Evolutionary conservation across 352 stramenopile genomes (phyloP).

Genomic region (Globisporangium alternatum): DNA sequence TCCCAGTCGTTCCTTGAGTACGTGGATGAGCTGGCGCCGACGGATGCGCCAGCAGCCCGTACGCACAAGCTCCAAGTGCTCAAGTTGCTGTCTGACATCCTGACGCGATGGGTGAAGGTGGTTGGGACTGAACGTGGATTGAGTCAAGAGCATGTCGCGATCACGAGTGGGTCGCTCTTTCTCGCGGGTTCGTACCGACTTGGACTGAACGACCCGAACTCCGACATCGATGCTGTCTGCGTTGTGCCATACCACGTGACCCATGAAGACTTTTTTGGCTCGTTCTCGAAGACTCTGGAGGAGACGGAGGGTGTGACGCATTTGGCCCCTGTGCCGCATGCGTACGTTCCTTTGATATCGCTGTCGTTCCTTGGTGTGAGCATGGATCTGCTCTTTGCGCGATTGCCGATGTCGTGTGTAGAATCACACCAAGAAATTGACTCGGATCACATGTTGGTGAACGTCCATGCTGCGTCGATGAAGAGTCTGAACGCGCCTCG

Average conservation of each 20-base stretch:
- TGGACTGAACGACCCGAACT: slow-evolving; percentile 75
- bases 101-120: slow-evolving; percentile 76
- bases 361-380: slow-evolving; percentile 84
- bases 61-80: slow-evolving; percentile 73
- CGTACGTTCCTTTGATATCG: slow-evolving; percentile 93
- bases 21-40: slow-evolving; percentile 56
- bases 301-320: slow-evolving; percentile 62
- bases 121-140: slow-evolving; percentile 64
- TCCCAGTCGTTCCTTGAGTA: slow-evolving; percentile 49
- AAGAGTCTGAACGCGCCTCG: slow-evolving; percentile 93
- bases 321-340: slow-evolving; percentile 80
- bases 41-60: slow-evolving; percentile 38
- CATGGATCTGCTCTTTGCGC: slow-evolving; percentile 92
- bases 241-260: slow-evolving; percentile 81
- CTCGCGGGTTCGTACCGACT: slow-evolving; percentile 87
- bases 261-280: slow-evolving; percentile 84
- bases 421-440: slow-evolving; percentile 81
- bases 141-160: slow-evolving; percentile 65
- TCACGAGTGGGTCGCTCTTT: slow-evolving; percentile 77
- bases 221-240: slow-evolving; percentile 84
- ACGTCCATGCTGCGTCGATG: slow-evolving; percentile 92
- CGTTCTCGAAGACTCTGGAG: slow-evolving; percentile 66
- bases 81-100: slow-evolving; percentile 62
- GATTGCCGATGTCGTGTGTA: slow-evolving; percentile 56
- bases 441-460: slow-evolving; percentile 87